These are phyloP conservation scores for Plantago major DNA, from an alignment of 257 asterid species.

Conservation along the genomic window DNA sequence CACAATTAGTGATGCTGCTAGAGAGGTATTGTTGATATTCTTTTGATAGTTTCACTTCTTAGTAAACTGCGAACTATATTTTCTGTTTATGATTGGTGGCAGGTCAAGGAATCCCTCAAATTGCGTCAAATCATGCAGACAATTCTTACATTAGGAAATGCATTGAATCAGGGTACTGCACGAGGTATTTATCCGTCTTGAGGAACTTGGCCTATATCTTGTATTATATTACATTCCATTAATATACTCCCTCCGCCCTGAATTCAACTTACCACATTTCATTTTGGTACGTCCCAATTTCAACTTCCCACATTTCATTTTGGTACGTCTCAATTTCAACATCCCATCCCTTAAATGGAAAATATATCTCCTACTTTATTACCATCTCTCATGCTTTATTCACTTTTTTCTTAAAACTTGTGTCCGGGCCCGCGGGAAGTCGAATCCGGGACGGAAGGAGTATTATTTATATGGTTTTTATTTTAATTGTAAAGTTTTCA, in stretches of 20 bases:
- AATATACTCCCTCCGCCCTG: too few relatives aligned
- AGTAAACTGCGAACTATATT: constrained; percentile 19
- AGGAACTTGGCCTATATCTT: constrained; percentile 8
- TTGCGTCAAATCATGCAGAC: constrained; percentile 97
- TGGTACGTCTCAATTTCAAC: too few relatives aligned
- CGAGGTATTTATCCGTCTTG: constrained; percentile 54
- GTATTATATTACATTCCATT: too few relatives aligned
- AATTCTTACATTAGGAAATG: constrained; percentile 93
- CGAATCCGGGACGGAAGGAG: too few relatives aligned
- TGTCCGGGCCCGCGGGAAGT: too few relatives aligned
- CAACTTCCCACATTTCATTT: too few relatives aligned
- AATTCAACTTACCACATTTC: too few relatives aligned
- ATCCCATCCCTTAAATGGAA: too few relatives aligned
- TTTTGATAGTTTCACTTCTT: constrained; percentile 19
- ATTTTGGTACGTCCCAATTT: too few relatives aligned
- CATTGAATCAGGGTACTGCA: constrained; percentile 96
- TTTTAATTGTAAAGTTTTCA: constrained; percentile 15
- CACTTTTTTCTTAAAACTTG: too few relatives aligned
- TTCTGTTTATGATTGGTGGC: constrained; percentile 26
- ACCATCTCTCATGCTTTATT: too few relatives aligned
- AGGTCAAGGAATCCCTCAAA: constrained; percentile 87
- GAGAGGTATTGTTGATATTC: constrained; percentile 56
- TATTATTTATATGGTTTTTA: background rate
- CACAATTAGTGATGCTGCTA: constrained; percentile 72
- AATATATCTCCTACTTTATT: too few relatives aligned